Conservation (phyloP, 2,329 filamentous ascomycete genomes). For the Neopestalotiopsis sp. region DNA sequence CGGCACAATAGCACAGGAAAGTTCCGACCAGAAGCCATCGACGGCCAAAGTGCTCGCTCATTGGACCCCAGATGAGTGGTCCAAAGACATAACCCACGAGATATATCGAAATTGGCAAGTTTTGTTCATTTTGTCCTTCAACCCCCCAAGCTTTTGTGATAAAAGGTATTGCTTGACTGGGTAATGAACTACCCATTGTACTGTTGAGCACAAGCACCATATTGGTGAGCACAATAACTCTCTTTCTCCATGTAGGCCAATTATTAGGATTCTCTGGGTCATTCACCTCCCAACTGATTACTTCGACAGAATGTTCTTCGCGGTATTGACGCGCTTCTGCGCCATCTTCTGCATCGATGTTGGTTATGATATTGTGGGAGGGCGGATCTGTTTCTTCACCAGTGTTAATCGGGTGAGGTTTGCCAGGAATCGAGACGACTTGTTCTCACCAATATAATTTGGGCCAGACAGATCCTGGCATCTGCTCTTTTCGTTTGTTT, state of each 20-base stretch:
- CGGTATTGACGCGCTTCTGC: not conserved
- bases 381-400: not conserved
- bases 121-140: slow-evolving; percentile 48
- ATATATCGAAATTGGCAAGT: slow-evolving; percentile 67
- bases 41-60: slow-evolving; percentile 70
- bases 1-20: slow-evolving; percentile 55
- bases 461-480: not conserved
- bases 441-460: not conserved
- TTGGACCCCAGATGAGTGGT: slow-evolving; percentile 55
- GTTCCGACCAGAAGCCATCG: slow-evolving; percentile 51
- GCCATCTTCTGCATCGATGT: not conserved
- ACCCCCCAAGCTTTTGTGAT: slow-evolving; percentile 65
- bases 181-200: slow-evolving; percentile 69
- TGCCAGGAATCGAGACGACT: not conserved
- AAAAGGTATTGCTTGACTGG: slow-evolving; percentile 65
- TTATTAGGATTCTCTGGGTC: not conserved
- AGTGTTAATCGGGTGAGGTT: not conserved
- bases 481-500: not conserved
- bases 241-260: slow-evolving; percentile 48
- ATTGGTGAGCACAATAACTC: slow-evolving; percentile 57
- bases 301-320: not conserved
- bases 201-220: slow-evolving; percentile 70
- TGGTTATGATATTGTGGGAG: not conserved
- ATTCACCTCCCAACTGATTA: not conserved
- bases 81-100: slow-evolving; percentile 69